A percentile compares a stretch with the other conserved stretches of the same genome.
phyloP scores from a whole-genome alignment of 1,284 basidiomycete genomes.

The Cutaneotrichosporon spelunceum region DNA sequence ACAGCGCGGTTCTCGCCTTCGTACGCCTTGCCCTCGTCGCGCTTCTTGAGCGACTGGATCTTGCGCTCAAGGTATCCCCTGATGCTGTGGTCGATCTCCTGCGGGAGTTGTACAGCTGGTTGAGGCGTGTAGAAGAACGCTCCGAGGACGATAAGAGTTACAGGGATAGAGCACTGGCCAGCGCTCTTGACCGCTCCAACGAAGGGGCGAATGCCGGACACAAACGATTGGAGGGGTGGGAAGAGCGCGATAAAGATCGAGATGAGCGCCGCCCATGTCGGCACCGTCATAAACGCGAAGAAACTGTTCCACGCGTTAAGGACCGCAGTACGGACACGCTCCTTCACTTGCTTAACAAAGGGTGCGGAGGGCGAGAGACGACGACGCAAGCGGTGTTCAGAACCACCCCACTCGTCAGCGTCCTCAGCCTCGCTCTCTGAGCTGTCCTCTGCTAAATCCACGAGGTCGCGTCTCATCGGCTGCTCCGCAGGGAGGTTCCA shows the following conservation, averaged over 20 bases:
- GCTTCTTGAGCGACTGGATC: slow-evolving; percentile 25
- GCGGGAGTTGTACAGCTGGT: slow-evolving; percentile 19
- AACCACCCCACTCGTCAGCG: slow-evolving; percentile 51
- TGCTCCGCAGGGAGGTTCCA: slow-evolving; percentile 48
- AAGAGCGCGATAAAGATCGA: slow-evolving; percentile 79
- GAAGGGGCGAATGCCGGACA: slow-evolving; percentile 64
- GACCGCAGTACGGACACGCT: slow-evolving; percentile 32
- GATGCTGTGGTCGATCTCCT: slow-evolving; percentile 1
- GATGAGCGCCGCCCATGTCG: slow-evolving; percentile 72
- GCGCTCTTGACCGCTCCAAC: slow-evolving; percentile 68
- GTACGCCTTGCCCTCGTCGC: slow-evolving; percentile 22
- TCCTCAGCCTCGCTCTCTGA: slow-evolving; percentile 40
- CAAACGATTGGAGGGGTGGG: slow-evolving; percentile 66
- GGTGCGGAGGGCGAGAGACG: slow-evolving; percentile 7
- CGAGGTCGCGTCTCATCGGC: slow-evolving; percentile 26
- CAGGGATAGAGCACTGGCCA: slow-evolving; percentile 78
- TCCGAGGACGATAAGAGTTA: slow-evolving; percentile 86
- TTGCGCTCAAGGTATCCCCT: slow-evolving; percentile 35
- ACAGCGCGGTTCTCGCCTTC: slow-evolving; percentile 78
- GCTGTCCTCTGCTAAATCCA: slow-evolving; percentile 36
- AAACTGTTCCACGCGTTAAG: slow-evolving; percentile 52
- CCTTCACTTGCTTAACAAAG: neutral
- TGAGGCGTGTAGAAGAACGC: slow-evolving; percentile 72
- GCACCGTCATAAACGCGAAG: slow-evolving; percentile 80
- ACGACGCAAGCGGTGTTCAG: slow-evolving; percentile 14